Percentiles rank a stretch among this genome's conserved stretches.
phyloP scores from a whole-genome alignment of 1,139 yeast species.

The Debaryomyces fabryi region DNA sequence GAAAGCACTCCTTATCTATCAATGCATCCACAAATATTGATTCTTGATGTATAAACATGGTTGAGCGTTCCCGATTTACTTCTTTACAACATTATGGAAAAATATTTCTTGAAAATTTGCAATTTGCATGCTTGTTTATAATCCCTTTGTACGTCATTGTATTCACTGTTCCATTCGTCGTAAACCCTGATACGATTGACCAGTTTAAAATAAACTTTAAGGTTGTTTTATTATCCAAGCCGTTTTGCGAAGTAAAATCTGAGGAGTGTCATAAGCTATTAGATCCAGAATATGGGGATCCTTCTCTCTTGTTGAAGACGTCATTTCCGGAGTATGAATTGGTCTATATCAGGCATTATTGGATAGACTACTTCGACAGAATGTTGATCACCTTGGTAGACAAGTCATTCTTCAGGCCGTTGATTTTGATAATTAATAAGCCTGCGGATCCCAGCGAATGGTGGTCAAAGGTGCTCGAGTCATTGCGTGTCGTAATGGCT shows the following conservation, averaged over 20 bases:
- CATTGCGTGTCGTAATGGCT: slow-evolving; percentile 20
- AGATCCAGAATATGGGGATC: slow-evolving; percentile 14
- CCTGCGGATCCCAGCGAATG: slow-evolving; percentile 9
- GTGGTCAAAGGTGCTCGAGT: slow-evolving; percentile 16
- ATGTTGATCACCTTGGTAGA: slow-evolving; percentile 10
- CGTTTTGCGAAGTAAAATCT: slow-evolving; percentile 21
- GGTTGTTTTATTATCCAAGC: slow-evolving; percentile 17
- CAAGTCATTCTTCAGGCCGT: slow-evolving; percentile 7
- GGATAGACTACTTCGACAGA: slow-evolving; percentile 19
- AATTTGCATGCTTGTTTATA: slow-evolving; percentile 11
- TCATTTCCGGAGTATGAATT: slow-evolving; percentile 19
- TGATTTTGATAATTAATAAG: slow-evolving; percentile 1
- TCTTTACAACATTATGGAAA: slow-evolving; percentile 1
- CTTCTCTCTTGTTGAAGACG: slow-evolving; percentile 12
- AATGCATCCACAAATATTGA: neutral
- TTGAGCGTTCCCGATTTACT: neutral
- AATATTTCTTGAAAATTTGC: slow-evolving; percentile 9
- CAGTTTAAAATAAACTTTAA: slow-evolving; percentile 17
- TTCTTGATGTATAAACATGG: neutral
- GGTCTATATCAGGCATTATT: slow-evolving; percentile 21
- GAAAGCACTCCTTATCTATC: neutral
- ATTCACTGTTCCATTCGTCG: slow-evolving; percentile 13
- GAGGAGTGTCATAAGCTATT: slow-evolving; percentile 17
- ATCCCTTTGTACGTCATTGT: slow-evolving; percentile 12
- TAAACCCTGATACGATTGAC: slow-evolving; percentile 16